Base-by-base conservation (phyloP, 2,329 filamentous ascomycete species). In the Colletotrichum orchidophilum region DNA sequence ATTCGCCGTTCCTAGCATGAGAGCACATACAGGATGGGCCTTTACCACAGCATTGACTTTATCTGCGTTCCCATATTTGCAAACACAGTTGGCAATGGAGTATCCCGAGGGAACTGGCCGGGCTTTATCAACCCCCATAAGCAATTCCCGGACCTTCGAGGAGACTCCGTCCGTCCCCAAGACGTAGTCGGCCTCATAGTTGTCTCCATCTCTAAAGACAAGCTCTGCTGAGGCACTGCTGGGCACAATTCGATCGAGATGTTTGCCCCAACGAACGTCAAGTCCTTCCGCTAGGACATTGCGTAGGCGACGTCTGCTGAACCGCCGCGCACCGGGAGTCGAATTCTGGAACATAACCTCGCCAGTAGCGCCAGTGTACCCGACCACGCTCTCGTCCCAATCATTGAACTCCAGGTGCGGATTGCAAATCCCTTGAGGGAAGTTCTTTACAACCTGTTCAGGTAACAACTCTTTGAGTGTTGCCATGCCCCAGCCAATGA, bases 401-500 rank as follows among this genome's bases (percentile, higher is more conserved):
- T 76, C 76, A 69, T 77, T 74, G 62, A 79, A 83, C 0, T 75
- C 69, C 5, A 82, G 66, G 61, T 78, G 39, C 1, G 79, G 80
- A 69, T 83, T 83, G 73, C 78, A 81, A 21, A 80, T 70, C 21
- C 79, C 78, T 39, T 74, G 61, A 9, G 76, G 71, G 6, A 84
- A 68, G 21, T 75, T 75, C 6, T 73, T 74, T 26, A 78, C 69
- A 11, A 83, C 73, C 5, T 77, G 74, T 5, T 77, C 66, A 1
- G 82, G 81, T 2, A 84, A 75, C 57, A 83, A 73, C 54, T 79
- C 73, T 52, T 65, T 72, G 59, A 84, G 77, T 6, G 76, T 74
- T 1, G 80, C 77, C 74, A 82, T 77, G 13, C 78, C 81, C 82
- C 82, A 84, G 71, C 82, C 81, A 26, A 83, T 72, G 12, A 81